Conservation (phyloP, 768 basidiomycete genomes). For the Kwoniella botswanensis region DNA sequence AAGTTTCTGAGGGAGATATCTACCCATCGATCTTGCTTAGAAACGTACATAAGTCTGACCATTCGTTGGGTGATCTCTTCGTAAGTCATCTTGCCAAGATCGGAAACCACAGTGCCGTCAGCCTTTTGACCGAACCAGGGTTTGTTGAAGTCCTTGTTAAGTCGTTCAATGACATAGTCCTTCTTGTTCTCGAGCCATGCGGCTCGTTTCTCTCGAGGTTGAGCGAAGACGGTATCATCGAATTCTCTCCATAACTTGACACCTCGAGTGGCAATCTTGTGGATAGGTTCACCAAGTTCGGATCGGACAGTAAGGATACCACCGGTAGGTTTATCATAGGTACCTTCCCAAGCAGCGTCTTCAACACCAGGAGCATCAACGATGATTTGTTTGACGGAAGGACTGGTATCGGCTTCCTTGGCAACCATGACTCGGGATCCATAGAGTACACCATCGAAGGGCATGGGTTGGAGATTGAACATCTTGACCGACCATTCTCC, state of each 20-base stretch:
- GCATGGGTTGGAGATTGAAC: slow-evolving; percentile 91
- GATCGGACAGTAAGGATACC: slow-evolving; percentile 96
- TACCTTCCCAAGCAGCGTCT: slow-evolving; percentile 87
- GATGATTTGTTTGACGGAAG: slow-evolving; percentile 95
- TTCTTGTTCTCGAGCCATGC: slow-evolving; percentile 85
- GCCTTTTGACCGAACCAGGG: slow-evolving; percentile 89
- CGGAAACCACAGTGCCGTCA: slow-evolving; percentile 78
- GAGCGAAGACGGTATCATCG: slow-evolving; percentile 91
- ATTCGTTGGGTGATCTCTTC: slow-evolving; percentile 92
- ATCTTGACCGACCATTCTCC: slow-evolving; percentile 89
- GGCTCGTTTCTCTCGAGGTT: slow-evolving; percentile 92
- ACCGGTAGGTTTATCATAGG: slow-evolving; percentile 90
- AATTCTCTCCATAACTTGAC: slow-evolving; percentile 99
- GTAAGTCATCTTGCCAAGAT: slow-evolving; percentile 96
- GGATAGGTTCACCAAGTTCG: slow-evolving; percentile 97
- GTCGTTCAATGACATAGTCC: slow-evolving; percentile 84
- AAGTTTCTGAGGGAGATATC: slow-evolving; percentile 89
- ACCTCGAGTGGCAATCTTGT: slow-evolving; percentile 96
- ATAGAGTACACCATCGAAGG: slow-evolving; percentile 96
- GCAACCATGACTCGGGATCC: slow-evolving; percentile 98
- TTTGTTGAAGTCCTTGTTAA: slow-evolving; percentile 95
- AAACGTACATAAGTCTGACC: slow-evolving; percentile 91
- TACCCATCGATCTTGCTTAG: slow-evolving; percentile 90
- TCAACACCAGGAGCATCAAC: slow-evolving; percentile 89
- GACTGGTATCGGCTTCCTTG: slow-evolving; percentile 93